Percentiles rank a stretch among this genome's conserved stretches.
These are phyloP conservation scores for Vigna angularis DNA, from an alignment of 306 rosid species.

Conservation along the genomic window DNA sequence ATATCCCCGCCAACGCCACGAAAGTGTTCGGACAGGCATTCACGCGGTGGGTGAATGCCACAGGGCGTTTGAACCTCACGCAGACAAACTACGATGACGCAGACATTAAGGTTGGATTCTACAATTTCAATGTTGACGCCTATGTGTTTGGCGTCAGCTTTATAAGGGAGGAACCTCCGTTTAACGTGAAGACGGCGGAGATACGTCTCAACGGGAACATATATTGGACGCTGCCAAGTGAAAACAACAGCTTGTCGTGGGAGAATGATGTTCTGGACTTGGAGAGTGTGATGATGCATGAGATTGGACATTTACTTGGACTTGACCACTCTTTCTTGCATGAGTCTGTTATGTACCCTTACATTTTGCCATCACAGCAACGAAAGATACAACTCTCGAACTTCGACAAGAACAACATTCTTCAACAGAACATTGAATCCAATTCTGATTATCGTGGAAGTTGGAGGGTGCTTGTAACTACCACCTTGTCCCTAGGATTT, in stretches of 20 bases:
- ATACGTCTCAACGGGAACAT: not conserved
- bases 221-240: not conserved
- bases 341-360: not conserved
- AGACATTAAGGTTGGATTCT: not conserved
- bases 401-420: not conserved
- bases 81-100: not conserved
- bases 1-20: not conserved
- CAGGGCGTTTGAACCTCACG: not conserved
- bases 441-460: too few species aligned
- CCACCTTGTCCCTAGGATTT: not conserved
- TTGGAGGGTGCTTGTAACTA: too few species aligned
- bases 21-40: not conserved
- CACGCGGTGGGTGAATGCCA: not conserved
- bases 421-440: not conserved
- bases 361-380: not conserved
- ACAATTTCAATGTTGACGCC: fast-evolving
- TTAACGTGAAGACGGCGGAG: not conserved
- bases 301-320: not conserved
- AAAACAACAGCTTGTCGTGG: not conserved
- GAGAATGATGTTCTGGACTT: not conserved
- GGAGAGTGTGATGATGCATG: not conserved
- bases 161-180: not conserved
- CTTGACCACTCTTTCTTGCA: not conserved
- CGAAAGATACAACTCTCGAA: not conserved
- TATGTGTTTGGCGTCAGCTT: not conserved